phyloP scores from a whole-genome alignment of 345 rosid species.

The Populus alba region DNA sequence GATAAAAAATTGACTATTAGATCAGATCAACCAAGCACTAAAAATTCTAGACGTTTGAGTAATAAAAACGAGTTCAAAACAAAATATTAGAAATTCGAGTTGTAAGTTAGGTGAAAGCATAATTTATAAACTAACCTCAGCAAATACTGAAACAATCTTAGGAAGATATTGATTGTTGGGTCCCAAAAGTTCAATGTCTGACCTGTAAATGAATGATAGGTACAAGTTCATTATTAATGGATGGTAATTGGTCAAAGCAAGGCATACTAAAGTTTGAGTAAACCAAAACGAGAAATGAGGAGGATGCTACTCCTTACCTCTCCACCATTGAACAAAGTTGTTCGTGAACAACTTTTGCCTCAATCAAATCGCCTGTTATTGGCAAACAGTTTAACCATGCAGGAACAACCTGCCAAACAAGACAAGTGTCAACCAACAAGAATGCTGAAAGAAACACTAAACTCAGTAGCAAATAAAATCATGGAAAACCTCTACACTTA shows the following conservation, averaged over 20 bases:
- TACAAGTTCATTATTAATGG: slow-evolving; percentile 1
- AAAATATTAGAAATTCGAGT: not conserved
- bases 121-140: slow-evolving; percentile 59
- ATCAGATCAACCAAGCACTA: not conserved
- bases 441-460: not conserved
- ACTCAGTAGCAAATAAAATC: not conserved
- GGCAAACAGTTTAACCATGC: slow-evolving; percentile 99
- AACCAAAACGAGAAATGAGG: not conserved
- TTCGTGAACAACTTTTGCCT: slow-evolving; percentile 95
- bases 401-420: slow-evolving; percentile 67
- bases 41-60: not conserved
- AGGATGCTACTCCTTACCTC: slow-evolving; percentile 44
- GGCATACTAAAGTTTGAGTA: not conserved
- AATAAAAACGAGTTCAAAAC: not conserved
- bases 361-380: slow-evolving; percentile 81
- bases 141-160: slow-evolving; percentile 80
- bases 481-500: not conserved
- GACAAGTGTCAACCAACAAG: not conserved
- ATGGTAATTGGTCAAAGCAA: not conserved
- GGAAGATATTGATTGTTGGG: slow-evolving; percentile 86
- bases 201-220: slow-evolving; percentile 47
- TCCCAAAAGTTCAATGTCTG: slow-evolving; percentile 79
- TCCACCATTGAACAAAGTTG: slow-evolving; percentile 97
- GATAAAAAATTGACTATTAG: not conserved
- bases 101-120: not conserved